Evolutionary conservation across 768 basidiomycete genomes (phyloP).

Genomic region (Phylloporus sp.): DNA sequence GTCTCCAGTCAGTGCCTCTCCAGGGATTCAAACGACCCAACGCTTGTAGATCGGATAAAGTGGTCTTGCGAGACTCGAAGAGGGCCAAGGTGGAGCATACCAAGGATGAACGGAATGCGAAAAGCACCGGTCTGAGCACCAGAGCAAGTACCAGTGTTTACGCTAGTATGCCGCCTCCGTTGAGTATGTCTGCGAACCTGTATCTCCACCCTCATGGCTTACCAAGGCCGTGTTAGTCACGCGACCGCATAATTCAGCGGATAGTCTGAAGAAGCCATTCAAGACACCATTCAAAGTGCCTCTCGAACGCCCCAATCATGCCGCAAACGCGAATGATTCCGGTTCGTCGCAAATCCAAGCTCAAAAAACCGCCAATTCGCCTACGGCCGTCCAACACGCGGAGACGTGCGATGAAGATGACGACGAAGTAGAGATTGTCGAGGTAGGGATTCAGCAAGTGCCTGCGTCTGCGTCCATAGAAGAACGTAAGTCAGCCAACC

Average conservation of each 20-base stretch:
- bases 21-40: constrained; percentile 28
- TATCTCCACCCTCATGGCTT: not conserved
- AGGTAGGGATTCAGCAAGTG: constrained; percentile 3
- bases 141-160: not conserved
- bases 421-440: constrained; percentile 10
- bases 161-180: constrained; percentile 17
- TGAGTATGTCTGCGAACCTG: constrained; percentile 14
- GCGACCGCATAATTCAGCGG: constrained; percentile 41
- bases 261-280: constrained; percentile 43
- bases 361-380: not conserved
- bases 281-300: constrained; percentile 42
- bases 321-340: not conserved
- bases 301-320: constrained; percentile 34
- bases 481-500: not conserved
- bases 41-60: constrained; percentile 4
- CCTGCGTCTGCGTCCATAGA: not conserved
- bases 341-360: not conserved
- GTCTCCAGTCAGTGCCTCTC: constrained; percentile 10
- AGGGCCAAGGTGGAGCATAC: constrained; percentile 15
- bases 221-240: constrained; percentile 35
- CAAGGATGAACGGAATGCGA: not conserved
- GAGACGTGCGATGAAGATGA: not conserved
- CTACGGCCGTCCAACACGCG: not conserved
- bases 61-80: constrained; percentile 16
- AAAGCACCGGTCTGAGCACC: not conserved